These are phyloP conservation scores for Gnomoniopsis smithogilvyi DNA, from an alignment of 2,329 filamentous ascomycete species.

Conservation along the genomic window DNA sequence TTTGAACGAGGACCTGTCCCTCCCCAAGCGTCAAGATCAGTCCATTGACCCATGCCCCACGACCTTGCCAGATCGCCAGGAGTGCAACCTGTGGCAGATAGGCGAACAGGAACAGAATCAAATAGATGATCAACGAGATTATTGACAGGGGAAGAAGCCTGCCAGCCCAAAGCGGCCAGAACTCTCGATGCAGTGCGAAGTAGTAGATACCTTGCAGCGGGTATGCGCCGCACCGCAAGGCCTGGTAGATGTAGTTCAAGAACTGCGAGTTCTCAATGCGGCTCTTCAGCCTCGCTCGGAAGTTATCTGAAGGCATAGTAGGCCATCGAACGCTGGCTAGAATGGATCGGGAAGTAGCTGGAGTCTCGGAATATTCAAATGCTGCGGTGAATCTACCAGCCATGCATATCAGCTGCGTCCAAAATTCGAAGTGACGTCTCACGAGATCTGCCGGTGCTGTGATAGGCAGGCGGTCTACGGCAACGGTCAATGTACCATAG, in stretches of 20 bases:
- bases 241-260: constrained; percentile 40
- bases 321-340: background rate
- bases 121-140: constrained; percentile 78
- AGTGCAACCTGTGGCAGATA: constrained; percentile 90
- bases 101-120: constrained; percentile 82
- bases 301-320: constrained; percentile 9
- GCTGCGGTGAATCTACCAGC: background rate
- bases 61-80: constrained; percentile 82
- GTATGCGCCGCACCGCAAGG: constrained; percentile 47
- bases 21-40: constrained; percentile 85
- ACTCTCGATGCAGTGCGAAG: constrained; percentile 72
- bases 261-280: constrained; percentile 14
- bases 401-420: too few species aligned
- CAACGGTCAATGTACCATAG: too few species aligned
- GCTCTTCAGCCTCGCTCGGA: constrained; percentile 9
- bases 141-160: constrained; percentile 78
- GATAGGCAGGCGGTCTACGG: background rate
- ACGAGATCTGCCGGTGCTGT: background rate
- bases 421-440: constrained; percentile 1
- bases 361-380: background rate
- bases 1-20: constrained; percentile 66
- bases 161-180: constrained; percentile 76
- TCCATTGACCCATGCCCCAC: constrained; percentile 85
- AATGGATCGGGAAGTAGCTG: background rate
- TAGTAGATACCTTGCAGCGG: constrained; percentile 75